A percentile compares a stretch with the other conserved stretches of the same genome.
These are phyloP conservation scores for Naganishia sp. DNA, from an alignment of 1,284 basidiomycete genomes.

Conservation along the genomic window DNA sequence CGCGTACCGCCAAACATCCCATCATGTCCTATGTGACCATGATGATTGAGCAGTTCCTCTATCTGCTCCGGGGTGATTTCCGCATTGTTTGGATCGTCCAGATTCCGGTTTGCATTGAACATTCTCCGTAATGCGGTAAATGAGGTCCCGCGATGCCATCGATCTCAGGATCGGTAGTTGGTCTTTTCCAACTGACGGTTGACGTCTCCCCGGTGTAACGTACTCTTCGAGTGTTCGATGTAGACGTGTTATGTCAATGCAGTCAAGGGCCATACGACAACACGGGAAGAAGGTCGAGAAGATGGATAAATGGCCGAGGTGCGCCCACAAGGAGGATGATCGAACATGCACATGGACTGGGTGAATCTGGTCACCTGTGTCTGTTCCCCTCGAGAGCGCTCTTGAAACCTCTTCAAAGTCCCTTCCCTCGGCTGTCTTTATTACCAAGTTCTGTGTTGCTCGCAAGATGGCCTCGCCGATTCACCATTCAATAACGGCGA, in stretches of 20 bases:
- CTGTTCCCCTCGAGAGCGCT: background rate
- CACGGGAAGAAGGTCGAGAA: background rate
- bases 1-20: conserved; percentile 6
- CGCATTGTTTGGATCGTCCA: conserved; percentile 16
- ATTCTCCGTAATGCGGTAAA: conserved; percentile 15
- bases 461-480: background rate
- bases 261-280: too few species aligned
- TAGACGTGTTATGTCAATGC: background rate
- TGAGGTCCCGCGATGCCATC: conserved; percentile 12
- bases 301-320: background rate
- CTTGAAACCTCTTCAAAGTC: background rate
- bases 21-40: conserved; percentile 6
- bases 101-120: conserved; percentile 21
- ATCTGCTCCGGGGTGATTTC: conserved; percentile 19
- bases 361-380: background rate
- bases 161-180: background rate
- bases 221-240: background rate
- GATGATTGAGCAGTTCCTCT: background rate
- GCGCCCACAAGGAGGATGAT: conserved; percentile 8
- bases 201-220: background rate
- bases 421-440: background rate
- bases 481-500: background rate
- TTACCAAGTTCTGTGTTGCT: background rate
- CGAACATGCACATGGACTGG: conserved; percentile 9
- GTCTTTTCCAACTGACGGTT: background rate